phyloP scores from a whole-genome alignment of 208 protist genomes.

The Willaertia magna region DNA sequence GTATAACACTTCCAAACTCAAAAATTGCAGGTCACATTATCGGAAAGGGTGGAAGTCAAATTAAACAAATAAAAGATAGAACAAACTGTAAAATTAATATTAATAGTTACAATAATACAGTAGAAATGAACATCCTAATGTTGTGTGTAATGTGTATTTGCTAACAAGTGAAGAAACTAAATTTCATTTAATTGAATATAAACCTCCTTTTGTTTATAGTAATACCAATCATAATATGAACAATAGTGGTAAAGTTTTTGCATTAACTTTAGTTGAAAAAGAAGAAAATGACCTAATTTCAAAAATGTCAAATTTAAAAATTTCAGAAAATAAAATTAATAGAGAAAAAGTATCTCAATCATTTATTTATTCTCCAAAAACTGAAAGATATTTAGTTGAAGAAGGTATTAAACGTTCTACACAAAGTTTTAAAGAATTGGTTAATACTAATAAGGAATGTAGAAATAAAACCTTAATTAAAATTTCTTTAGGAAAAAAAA shows the following conservation, averaged over 20 bases:
- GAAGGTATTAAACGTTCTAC: neutral
- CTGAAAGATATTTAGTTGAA: neutral
- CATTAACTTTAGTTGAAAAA: too few relatives aligned
- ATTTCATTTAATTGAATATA: neutral
- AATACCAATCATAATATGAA: too few relatives aligned
- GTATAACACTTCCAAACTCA: neutral
- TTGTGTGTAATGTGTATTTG: neutral
- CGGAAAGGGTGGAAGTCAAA: neutral
- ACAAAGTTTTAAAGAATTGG: neutral
- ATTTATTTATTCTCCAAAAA: too few relatives aligned
- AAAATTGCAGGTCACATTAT: neutral
- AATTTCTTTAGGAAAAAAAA: neutral
- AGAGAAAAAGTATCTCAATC: neutral
- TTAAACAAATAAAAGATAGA: neutral
- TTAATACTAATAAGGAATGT: neutral
- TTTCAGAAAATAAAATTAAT: too few relatives aligned
- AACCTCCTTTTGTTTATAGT: too few relatives aligned
- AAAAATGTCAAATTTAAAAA: too few relatives aligned
- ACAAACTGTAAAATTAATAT: neutral
- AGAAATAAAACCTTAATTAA: neutral
- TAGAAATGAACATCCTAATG: neutral
- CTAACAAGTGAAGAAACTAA: neutral
- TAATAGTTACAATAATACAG: neutral
- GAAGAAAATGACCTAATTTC: too few relatives aligned
- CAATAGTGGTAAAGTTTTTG: too few relatives aligned